A percentile compares a stretch with the other conserved stretches of the same genome.
Evolutionary conservation across 2,329 filamentous ascomycete genomes (phyloP).

Genomic region (Rosellinia necatrix): DNA sequence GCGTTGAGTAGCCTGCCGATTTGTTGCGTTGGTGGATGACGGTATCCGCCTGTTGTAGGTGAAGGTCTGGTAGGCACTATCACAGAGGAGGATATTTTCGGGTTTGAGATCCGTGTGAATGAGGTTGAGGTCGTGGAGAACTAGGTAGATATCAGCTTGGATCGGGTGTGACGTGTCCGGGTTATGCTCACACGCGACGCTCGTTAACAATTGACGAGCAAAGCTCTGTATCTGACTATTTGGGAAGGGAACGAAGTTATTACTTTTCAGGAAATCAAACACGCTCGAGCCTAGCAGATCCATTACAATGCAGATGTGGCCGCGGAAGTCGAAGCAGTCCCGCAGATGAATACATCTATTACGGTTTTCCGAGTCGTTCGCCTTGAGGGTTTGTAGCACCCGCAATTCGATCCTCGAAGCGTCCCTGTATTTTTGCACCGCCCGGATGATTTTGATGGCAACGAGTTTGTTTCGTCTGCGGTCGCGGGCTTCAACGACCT

Average conservation of each 20-base stretch:
- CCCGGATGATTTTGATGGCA: conserved; percentile 97
- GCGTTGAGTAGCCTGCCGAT: conserved; percentile 65
- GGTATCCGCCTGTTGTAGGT: conserved; percentile 73
- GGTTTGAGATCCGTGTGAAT: conserved; percentile 86
- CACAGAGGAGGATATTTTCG: conserved; percentile 70
- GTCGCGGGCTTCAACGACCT: conserved; percentile 93
- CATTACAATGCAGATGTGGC: conserved; percentile 89
- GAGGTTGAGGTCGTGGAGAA: conserved; percentile 93
- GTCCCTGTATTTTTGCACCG: conserved; percentile 97
- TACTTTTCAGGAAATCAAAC: conserved; percentile 96
- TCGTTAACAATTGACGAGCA: conserved; percentile 94
- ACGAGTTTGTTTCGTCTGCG: conserved; percentile 75
- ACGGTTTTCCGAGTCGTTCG: conserved; percentile 88
- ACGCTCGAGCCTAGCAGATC: conserved; percentile 88
- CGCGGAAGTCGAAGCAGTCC: conserved; percentile 96
- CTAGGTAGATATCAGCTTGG: conserved; percentile 51
- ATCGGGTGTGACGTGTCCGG: not conserved
- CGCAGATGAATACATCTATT: conserved; percentile 96
- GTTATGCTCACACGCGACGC: conserved; percentile 86
- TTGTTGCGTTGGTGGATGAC: conserved; percentile 65
- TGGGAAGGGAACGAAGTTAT: conserved; percentile 93
- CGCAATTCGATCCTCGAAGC: conserved; percentile 92
- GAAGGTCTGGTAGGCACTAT: conserved; percentile 70
- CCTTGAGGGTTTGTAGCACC: conserved; percentile 87
- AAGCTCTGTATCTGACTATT: conserved; percentile 99